These are phyloP conservation scores for Candida endomychidarum DNA, from an alignment of 805 yeast genomes.

Conservation along the genomic window DNA sequence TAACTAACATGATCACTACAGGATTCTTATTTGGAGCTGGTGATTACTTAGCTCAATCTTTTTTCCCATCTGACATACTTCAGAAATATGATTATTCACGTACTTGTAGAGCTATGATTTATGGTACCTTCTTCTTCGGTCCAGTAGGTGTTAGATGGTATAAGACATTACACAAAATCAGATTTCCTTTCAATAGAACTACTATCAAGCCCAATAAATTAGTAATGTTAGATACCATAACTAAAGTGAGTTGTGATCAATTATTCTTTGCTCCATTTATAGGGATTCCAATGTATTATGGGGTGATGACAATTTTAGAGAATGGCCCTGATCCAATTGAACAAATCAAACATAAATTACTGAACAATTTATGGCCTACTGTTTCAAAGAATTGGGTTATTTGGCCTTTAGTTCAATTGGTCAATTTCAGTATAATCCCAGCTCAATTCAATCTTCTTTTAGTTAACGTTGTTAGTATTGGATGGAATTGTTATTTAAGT, in stretches of 20 bases:
- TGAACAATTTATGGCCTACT: conserved; percentile 63
- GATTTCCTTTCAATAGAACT: conserved; percentile 11
- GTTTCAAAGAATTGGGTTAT: conserved; percentile 74
- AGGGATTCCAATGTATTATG: conserved; percentile 68
- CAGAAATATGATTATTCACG: conserved; percentile 49
- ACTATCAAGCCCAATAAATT: neutral
- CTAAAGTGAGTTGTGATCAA: conserved; percentile 70
- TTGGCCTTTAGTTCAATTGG: conserved; percentile 86
- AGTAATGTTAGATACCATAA: conserved; percentile 19
- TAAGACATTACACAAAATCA: conserved; percentile 45
- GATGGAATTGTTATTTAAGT: conserved; percentile 84
- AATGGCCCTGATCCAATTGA: conserved; percentile 35
- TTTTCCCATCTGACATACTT: conserved; percentile 26
- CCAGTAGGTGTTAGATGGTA: conserved; percentile 78
- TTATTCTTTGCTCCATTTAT: conserved; percentile 71
- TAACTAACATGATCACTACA: conserved; percentile 49
- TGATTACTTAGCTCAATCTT: conserved; percentile 67
- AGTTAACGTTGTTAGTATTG: conserved; percentile 70
- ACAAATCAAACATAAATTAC: conserved; percentile 43
- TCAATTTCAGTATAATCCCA: conserved; percentile 78
- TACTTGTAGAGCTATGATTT: conserved; percentile 61
- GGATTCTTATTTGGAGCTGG: conserved; percentile 71
- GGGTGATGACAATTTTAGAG: conserved; percentile 68
- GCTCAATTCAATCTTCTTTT: conserved; percentile 63
- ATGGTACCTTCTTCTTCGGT: conserved; percentile 74